Evolutionary conservation across 352 stramenopile species (phyloP), one percentile per base, ranked within the genome.

Genomic region (Phytophthora cactorum): DNA sequence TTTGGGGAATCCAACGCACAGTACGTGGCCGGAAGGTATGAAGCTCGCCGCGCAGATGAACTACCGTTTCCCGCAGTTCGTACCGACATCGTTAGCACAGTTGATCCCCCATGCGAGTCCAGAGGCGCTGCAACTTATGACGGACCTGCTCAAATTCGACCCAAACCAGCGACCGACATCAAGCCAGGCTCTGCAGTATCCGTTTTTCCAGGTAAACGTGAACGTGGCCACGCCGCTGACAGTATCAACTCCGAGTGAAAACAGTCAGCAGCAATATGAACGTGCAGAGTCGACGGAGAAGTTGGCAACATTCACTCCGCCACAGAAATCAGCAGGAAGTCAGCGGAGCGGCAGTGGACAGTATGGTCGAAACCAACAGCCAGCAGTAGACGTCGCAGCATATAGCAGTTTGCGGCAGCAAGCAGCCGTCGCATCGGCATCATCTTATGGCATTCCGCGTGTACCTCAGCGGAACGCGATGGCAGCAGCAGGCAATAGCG

Each of bases 21-120:
- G 81, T 50, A 93, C 71, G 41, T 99, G 97, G 97, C 84, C 86
- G 1, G 96, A 99, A 75, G 97, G 96, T 36, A 91, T 98, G 78
- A 97, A 97, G 56, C 90, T 98, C 29, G 97, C 97, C 27, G 88
- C 94, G 7, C 89, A 97, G 66, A 98, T 99, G 92, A 97, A 98
- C 68, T 99, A 98, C 63, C 82, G 89, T 2, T 99, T 98, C 71
- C 96, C 96, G 15, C 91, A 98, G 51, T 98, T 98, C 56, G 89
- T 97, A 15, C 84, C 91, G 14, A 98, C 92, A 27, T 81, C 90
- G 12, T 72, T 99, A 27, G 75, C 75, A 29, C 84, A 95, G 38
- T 71, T 98, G 17, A 97, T 99, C 39, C 95, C 93, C 1, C 86
- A 98, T 62, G 95, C 93, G 0, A 93, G 83, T 59, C 79, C 86